These are phyloP conservation scores for Populus trichocarpa DNA, from an alignment of 441 rosid genomes.

Conservation along the genomic window DNA sequence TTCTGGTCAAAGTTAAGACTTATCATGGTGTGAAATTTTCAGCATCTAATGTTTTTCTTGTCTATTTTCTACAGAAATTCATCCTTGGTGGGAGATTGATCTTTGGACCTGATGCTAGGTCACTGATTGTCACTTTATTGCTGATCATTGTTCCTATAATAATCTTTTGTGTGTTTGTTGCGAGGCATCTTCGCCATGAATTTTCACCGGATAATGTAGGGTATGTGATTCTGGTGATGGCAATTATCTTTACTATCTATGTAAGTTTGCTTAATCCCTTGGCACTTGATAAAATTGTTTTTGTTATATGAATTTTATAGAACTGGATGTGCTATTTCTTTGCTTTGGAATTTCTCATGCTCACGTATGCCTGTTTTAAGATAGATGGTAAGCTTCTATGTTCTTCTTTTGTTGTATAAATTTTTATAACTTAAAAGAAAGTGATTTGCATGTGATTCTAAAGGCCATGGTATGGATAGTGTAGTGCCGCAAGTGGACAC, in stretches of 20 bases:
- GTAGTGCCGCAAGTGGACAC: not conserved
- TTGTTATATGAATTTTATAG: constrained; percentile 5
- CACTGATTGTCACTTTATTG: constrained; percentile 71
- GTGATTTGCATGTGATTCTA: not conserved
- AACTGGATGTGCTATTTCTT: constrained; percentile 9
- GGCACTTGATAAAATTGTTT: not conserved
- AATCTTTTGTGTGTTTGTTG: constrained; percentile 80
- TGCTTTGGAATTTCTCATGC: not conserved
- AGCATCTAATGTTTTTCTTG: constrained; percentile 10
- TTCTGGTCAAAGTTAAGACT: not conserved
- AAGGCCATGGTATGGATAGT: not conserved
- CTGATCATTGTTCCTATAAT: constrained; percentile 69
- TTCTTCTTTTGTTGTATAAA: not conserved
- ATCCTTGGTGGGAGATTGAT: constrained; percentile 87
- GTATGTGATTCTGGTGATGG: constrained; percentile 62
- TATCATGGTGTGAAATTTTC: not conserved
- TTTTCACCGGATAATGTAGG: constrained; percentile 71
- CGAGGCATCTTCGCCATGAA: constrained; percentile 77
- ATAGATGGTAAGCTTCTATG: not conserved
- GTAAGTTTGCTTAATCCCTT: constrained; percentile 46
- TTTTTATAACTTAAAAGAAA: not conserved
- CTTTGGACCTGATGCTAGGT: constrained; percentile 94
- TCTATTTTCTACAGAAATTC: constrained; percentile 58
- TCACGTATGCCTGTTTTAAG: not conserved
- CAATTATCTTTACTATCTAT: constrained; percentile 58